Percentiles rank a stretch among this genome's conserved stretches.
These are phyloP conservation scores for Rhizopogon vulgaris DNA, from an alignment of 768 basidiomycete species.

Conservation along the genomic window DNA sequence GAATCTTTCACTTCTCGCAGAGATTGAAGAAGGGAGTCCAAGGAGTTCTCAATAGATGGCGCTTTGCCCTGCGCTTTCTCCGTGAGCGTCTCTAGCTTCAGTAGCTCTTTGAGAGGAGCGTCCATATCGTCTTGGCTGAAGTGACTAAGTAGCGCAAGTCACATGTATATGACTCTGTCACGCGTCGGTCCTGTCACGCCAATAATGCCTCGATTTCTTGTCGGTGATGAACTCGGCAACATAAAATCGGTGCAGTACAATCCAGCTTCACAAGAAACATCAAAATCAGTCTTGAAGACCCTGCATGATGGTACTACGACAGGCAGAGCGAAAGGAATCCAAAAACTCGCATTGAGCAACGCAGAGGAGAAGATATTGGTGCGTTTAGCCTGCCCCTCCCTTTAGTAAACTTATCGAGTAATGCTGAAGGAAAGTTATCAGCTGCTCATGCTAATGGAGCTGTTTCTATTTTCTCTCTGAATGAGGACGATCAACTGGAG, in stretches of 20 bases:
- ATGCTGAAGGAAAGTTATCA: constrained; percentile 53
- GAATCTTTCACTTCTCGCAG: constrained; percentile 52
- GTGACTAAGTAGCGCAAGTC: constrained; percentile 14
- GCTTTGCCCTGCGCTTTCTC: constrained; percentile 45
- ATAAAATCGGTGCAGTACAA: constrained; percentile 55
- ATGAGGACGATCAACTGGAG: constrained; percentile 36
- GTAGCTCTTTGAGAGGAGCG: constrained; percentile 68
- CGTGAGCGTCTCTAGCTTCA: constrained; percentile 65
- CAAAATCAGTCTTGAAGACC: constrained; percentile 29
- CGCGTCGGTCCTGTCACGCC: not conserved
- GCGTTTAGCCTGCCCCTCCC: constrained; percentile 15
- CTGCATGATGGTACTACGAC: constrained; percentile 26
- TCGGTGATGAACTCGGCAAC: constrained; percentile 75
- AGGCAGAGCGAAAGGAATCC: constrained; percentile 32
- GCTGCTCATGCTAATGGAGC: constrained; percentile 61
- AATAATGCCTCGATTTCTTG: constrained; percentile 60
- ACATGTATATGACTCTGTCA: constrained; percentile 6
- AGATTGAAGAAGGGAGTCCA: constrained; percentile 57
- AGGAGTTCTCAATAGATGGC: constrained; percentile 48
- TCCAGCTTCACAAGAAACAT: constrained; percentile 22
- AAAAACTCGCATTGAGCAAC: constrained; percentile 30
- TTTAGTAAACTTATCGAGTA: constrained; percentile 12
- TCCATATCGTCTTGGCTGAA: constrained; percentile 47
- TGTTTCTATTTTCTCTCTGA: constrained; percentile 36
- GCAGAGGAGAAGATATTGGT: constrained; percentile 32